Evolutionary conservation across 306 rosid genomes (phyloP).

Genomic region (Sphenostylis stenocarpa): DNA sequence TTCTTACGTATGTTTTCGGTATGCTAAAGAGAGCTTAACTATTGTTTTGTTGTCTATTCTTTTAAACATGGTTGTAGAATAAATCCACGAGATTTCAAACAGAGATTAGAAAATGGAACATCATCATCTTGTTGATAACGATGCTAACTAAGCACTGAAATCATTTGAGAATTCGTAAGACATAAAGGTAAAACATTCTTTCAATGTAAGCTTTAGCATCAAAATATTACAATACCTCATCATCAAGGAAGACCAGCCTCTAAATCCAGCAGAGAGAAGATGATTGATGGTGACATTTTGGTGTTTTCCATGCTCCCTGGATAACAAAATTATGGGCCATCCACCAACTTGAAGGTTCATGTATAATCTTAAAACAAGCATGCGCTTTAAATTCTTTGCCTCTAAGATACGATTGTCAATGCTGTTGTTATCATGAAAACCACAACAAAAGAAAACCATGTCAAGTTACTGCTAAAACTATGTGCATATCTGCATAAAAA

Average conservation of each 20-base stretch:
- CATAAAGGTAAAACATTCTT: neutral
- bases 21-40: neutral
- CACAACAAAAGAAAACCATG: slow-evolving; percentile 18
- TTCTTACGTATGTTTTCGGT: neutral
- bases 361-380: slow-evolving; percentile 49
- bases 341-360: slow-evolving; percentile 59
- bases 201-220: neutral
- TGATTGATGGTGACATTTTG: slow-evolving; percentile 50
- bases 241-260: slow-evolving; percentile 64
- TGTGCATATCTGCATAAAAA: slow-evolving; percentile 18
- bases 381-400: slow-evolving; percentile 57
- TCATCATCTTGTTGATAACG: neutral
- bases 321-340: slow-evolving; percentile 75
- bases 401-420: slow-evolving; percentile 48
- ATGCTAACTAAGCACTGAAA: neutral
- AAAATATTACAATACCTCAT: slow-evolving; percentile 59
- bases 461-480: slow-evolving; percentile 18
- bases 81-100: neutral
- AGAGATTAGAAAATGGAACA: neutral
- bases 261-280: slow-evolving; percentile 64
- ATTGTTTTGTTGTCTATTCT: neutral
- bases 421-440: slow-evolving; percentile 40
- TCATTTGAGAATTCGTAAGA: slow-evolving; percentile 4
- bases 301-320: slow-evolving; percentile 52
- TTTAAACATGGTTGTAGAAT: neutral